Evolutionary conservation across 345 rosid genomes (phyloP).

Genomic region (Tarenaya hassleriana): DNA sequence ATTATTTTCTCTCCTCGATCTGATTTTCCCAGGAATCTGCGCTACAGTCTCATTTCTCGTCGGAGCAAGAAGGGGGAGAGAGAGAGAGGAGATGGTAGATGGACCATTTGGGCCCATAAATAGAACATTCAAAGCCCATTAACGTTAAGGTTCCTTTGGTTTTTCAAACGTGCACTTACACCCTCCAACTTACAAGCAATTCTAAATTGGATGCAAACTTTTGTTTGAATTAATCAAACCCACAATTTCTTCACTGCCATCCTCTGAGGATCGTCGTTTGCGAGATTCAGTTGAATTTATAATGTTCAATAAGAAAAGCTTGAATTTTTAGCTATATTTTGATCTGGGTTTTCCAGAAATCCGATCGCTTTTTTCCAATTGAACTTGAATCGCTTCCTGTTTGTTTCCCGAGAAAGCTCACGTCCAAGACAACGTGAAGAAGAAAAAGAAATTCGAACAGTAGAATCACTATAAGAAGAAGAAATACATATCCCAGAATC

Average conservation of each 20-base stretch:
- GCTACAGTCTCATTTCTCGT: neutral
- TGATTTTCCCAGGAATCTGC: neutral
- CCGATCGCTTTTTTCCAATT: neutral
- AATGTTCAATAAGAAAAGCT: slow-evolving; percentile 17
- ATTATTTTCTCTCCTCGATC: neutral
- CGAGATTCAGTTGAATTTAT: slow-evolving; percentile 17
- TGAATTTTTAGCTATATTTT: neutral
- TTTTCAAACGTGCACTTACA: no score
- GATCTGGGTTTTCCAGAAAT: slow-evolving; percentile 21
- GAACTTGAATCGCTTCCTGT: slow-evolving; percentile 12
- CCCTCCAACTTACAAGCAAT: no score
- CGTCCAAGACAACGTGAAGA: slow-evolving; percentile 15
- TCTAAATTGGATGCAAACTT: no score
- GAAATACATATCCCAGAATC: no score
- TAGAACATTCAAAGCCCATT: no score
- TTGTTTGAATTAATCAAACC: no score
- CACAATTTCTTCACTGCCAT: no score
- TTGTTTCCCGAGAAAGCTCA: neutral
- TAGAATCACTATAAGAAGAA: no score
- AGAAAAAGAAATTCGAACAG: slow-evolving; percentile 4
- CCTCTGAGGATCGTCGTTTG: slow-evolving; percentile 13
- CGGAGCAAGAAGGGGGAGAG: neutral
- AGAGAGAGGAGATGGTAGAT: no score
- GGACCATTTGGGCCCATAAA: no score
- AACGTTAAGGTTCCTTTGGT: no score